phyloP scores from a whole-genome alignment of 176 grass and related monocot genomes.

The Juncus effusus region DNA sequence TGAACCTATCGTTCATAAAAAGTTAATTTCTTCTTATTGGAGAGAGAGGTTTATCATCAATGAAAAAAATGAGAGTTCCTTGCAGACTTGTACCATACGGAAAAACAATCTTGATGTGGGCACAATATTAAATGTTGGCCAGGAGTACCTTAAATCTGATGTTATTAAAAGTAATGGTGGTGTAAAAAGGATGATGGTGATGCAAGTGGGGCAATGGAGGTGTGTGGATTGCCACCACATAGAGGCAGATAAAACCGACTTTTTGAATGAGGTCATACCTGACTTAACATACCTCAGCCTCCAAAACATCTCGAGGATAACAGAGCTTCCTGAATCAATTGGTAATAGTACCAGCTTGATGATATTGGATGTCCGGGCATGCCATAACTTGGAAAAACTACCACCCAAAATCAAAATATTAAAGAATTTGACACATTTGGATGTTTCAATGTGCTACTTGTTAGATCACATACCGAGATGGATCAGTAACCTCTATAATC shows the following conservation, averaged over 20 bases:
- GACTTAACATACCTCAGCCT: slow-evolving; percentile 59
- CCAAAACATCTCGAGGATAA: slow-evolving; percentile 45
- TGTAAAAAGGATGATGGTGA: not conserved
- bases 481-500: slow-evolving; percentile 37
- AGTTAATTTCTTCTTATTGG: not conserved
- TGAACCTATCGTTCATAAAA: slow-evolving; percentile 25
- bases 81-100: not conserved
- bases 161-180: not conserved
- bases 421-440: slow-evolving; percentile 52
- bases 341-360: slow-evolving; percentile 38
- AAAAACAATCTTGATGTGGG: not conserved
- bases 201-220: slow-evolving; percentile 10
- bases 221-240: slow-evolving; percentile 6
- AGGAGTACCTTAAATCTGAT: not conserved
- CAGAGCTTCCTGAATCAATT: slow-evolving; percentile 51
- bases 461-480: slow-evolving; percentile 59
- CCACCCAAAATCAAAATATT: slow-evolving; percentile 25
- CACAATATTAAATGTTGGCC: slow-evolving; percentile 8
- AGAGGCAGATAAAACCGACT: slow-evolving; percentile 9
- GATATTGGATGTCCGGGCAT: slow-evolving; percentile 66
- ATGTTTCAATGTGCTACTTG: slow-evolving; percentile 71
- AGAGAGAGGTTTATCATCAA: not conserved
- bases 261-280: slow-evolving; percentile 39
- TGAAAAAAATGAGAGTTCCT: too few species aligned
- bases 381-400: slow-evolving; percentile 76